phyloP scores from a whole-genome alignment of 2,329 filamentous ascomycete genomes.

The Bipolaris sorokiniana region DNA sequence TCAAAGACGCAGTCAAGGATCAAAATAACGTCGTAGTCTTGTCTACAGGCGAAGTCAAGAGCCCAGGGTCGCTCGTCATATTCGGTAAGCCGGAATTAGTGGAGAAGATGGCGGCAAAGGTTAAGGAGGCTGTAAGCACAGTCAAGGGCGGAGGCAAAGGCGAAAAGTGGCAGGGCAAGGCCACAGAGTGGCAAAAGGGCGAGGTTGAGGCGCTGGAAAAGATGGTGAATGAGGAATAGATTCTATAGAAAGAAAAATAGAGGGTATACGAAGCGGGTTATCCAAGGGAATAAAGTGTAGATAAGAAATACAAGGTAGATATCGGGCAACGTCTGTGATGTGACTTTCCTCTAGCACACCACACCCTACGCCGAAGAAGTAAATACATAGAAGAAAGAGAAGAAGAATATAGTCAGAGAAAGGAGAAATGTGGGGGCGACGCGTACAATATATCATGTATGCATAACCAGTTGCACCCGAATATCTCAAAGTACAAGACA shows the following conservation, averaged over 20 bases:
- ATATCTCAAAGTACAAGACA: neutral
- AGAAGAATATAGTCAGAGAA: neutral
- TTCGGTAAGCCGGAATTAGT: constrained; percentile 35
- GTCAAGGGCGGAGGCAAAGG: constrained; percentile 43
- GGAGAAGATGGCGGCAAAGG: constrained; percentile 29
- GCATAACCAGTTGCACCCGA: neutral
- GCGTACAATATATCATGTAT: neutral
- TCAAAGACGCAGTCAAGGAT: constrained; percentile 35
- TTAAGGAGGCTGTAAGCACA: constrained; percentile 34
- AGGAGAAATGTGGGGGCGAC: neutral
- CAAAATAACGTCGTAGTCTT: constrained; percentile 32
- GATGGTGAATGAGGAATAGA: constrained; percentile 22
- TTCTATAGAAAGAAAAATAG: neutral
- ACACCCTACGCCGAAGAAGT: neutral
- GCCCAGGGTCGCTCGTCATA: constrained; percentile 36
- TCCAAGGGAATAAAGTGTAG: neutral
- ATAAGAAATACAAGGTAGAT: neutral
- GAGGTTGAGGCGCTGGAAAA: constrained; percentile 38
- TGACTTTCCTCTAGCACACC: neutral
- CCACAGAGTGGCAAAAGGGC: constrained; percentile 42
- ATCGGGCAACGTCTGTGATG: neutral
- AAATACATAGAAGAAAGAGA: neutral
- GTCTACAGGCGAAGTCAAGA: constrained; percentile 37
- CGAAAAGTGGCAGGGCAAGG: constrained; percentile 45
- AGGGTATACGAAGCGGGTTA: neutral